Evolutionary conservation across 768 basidiomycete genomes (phyloP).

Genomic region (Crepidotus variabilis): DNA sequence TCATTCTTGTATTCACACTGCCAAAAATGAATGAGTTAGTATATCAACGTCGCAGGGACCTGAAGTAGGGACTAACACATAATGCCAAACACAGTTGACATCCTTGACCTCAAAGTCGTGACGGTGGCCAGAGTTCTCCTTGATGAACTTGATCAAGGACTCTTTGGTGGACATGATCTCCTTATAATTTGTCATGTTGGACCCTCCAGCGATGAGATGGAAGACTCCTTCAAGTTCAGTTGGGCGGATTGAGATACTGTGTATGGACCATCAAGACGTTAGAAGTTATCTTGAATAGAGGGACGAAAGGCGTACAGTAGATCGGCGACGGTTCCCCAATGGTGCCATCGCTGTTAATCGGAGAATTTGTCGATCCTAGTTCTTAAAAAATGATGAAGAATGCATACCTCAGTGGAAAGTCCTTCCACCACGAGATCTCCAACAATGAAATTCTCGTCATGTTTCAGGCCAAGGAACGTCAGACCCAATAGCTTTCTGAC

Average conservation of each 20-base stretch:
- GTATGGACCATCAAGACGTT: background rate
- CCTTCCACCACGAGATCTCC: slow-evolving; percentile 40
- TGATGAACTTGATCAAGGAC: slow-evolving; percentile 8
- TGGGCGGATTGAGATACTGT: slow-evolving; percentile 10
- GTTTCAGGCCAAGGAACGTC: background rate
- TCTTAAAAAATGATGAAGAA: too few species aligned
- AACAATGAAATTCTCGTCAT: slow-evolving; percentile 2
- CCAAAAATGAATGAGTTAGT: background rate
- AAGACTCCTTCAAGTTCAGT: slow-evolving; percentile 10
- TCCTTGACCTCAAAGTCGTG: slow-evolving; percentile 22
- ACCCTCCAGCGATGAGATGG: slow-evolving; percentile 14
- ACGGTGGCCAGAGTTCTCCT: slow-evolving; percentile 14
- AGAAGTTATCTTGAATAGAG: background rate
- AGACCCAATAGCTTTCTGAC: slow-evolving; percentile 37
- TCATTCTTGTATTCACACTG: background rate
- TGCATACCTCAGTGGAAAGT: slow-evolving; percentile 27
- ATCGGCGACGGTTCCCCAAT: slow-evolving; percentile 36
- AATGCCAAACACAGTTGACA: slow-evolving; percentile 23
- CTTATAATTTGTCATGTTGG: slow-evolving; percentile 5
- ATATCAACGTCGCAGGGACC: background rate
- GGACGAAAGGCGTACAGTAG: slow-evolving; percentile 19
- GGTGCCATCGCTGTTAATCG: slow-evolving; percentile 34
- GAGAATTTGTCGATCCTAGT: too few species aligned
- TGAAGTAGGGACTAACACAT: slow-evolving; percentile 14
- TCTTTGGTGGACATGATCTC: background rate